A percentile compares a stretch with the other conserved stretches of the same genome.
Evolutionary conservation across 257 asterid genomes (phyloP).

Genomic region (Solanum pimpinellifolium): DNA sequence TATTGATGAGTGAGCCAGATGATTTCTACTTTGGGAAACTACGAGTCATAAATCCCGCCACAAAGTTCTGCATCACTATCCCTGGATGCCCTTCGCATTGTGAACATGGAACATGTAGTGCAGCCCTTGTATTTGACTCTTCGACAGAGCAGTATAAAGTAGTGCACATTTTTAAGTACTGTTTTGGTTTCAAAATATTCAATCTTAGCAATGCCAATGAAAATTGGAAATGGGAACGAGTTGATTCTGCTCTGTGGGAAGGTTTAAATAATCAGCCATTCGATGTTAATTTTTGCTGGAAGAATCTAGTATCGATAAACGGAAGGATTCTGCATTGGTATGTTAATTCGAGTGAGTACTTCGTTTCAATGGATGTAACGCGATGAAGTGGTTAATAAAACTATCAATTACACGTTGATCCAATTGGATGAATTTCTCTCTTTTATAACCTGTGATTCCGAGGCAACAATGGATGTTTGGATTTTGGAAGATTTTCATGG

Average conservation of each 20-base stretch:
- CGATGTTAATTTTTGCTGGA: neutral
- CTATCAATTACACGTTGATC: neutral
- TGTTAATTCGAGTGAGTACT: neutral
- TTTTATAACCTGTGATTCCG: neutral
- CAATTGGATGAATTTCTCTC: neutral
- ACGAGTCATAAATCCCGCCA: conserved; percentile 1
- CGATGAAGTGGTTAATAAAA: neutral
- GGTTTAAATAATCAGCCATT: neutral
- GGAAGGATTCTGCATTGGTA: conserved; percentile 3
- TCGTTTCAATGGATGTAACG: conserved; percentile 3
- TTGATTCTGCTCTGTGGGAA: neutral
- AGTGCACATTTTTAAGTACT: neutral
- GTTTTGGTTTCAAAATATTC: conserved; percentile 1
- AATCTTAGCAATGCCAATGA: neutral
- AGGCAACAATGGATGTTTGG: neutral
- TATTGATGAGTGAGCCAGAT: neutral
- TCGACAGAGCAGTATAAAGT: neutral
- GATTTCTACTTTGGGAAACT: neutral
- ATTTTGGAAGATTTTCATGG: neutral
- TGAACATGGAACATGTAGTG: neutral
- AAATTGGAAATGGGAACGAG: neutral
- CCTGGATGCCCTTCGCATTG: neutral
- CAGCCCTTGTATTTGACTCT: conserved; percentile 9
- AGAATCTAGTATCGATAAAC: neutral
- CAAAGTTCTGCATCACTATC: neutral